Base-by-base conservation (phyloP, 169 alveolate genomes). In the Toxoplasma gondii region DNA sequence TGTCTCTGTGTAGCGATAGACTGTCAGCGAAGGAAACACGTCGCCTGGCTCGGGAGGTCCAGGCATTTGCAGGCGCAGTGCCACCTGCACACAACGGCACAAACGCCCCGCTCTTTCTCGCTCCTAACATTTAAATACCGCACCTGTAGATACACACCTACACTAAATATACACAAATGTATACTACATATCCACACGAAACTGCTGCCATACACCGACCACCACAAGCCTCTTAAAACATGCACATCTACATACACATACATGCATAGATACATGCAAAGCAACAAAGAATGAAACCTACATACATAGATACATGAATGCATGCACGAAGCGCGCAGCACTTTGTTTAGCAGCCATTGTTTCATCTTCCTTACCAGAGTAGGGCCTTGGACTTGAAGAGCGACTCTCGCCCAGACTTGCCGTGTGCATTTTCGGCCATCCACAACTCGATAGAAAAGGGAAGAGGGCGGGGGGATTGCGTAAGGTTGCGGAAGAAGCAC, bases 401-500 rank as follows among this genome's bases (percentile, higher is more conserved):
- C 91, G 7, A 81, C 91, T 24, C 91, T 67, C 9, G 58, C 41
- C 90, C 94, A 91, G 22, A 39, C 91, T 38, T 82, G 91, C 31
- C 9, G 91, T 41, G 49, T 19, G 91, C 80, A 74, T 70, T 58
- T 31, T 29, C 36, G n/a, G 83, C 90, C 93, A 31, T 41, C 43
- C 31, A 91, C 78, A 54, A 41, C 84, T 5, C 70, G 80, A 36
- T 78, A n/a, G 29, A 41, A 91, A 1, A 91, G 64, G 34, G 58
- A 29, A 10, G 93, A 58, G 17, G 83, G 80, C 34, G 95, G 95
- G 31, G 95, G 95, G 34, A 80, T n/a, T 45, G 92, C 92, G 93
- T 92, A 82, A 0, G 95, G 95, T 36, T 83, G 81, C 38, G 95
- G 95, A 78, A 92, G 49, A n/a, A 88, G 95, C 49, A 36, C 38